A percentile compares a stretch with the other conserved stretches of the same genome.
phyloP scores from a whole-genome alignment of 2,329 filamentous ascomycete species.

The Diaporthe helianthi region DNA sequence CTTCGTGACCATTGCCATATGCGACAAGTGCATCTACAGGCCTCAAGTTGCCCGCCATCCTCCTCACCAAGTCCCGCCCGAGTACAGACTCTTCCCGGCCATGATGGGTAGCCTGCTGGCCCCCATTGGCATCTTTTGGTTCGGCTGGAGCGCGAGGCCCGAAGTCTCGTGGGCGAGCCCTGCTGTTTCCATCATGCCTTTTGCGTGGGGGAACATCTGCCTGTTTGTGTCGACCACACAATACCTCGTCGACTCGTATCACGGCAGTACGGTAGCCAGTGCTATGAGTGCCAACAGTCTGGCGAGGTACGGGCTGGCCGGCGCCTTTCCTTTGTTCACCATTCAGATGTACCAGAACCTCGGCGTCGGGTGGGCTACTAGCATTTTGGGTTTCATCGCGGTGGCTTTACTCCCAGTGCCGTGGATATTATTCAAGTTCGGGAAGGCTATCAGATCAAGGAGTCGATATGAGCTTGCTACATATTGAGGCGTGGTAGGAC shows the following conservation, averaged over 20 bases:
- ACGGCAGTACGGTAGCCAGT: constrained; percentile 61
- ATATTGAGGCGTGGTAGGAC: background rate
- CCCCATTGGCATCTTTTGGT: constrained; percentile 64
- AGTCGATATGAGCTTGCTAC: constrained; percentile 49
- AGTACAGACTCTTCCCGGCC: constrained; percentile 64
- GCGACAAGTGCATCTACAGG: constrained; percentile 52
- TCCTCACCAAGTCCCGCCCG: constrained; percentile 52
- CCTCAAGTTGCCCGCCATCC: constrained; percentile 44
- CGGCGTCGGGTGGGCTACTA: constrained; percentile 55
- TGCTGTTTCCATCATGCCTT: constrained; percentile 59
- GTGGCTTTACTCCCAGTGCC: constrained; percentile 57
- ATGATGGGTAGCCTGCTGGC: constrained; percentile 64
- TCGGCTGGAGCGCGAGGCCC: constrained; percentile 60
- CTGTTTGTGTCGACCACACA: constrained; percentile 61
- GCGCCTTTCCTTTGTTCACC: constrained; percentile 67
- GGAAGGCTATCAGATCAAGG: constrained; percentile 48
- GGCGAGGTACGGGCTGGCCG: constrained; percentile 61
- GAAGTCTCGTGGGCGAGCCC: constrained; percentile 58
- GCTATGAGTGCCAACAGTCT: constrained; percentile 67
- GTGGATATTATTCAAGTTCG: constrained; percentile 59
- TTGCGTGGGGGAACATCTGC: constrained; percentile 66
- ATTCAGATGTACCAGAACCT: constrained; percentile 59
- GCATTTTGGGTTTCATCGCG: constrained; percentile 55
- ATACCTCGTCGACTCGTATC: constrained; percentile 64
- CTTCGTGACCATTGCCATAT: constrained; percentile 48